Evolutionary conservation across 2,329 filamentous ascomycete genomes (phyloP).

Genomic region (Cladosporium austrohemisphaericum): DNA sequence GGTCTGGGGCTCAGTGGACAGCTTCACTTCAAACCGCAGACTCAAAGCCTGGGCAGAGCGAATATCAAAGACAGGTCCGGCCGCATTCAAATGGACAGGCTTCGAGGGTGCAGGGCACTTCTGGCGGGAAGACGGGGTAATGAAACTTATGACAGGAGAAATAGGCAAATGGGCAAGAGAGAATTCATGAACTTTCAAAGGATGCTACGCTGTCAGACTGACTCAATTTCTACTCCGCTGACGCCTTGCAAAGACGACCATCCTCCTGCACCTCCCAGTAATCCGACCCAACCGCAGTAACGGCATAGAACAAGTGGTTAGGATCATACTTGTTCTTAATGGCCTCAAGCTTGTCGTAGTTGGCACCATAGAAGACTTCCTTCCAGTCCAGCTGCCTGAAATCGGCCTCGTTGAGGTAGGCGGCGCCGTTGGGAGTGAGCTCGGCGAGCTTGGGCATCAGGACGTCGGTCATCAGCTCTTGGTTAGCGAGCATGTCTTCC

Average conservation of each 20-base stretch:
- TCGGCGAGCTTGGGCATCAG: constrained; percentile 38
- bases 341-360: constrained; percentile 35
- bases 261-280: constrained; percentile 35
- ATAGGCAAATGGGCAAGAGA: neutral
- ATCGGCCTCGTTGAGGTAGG: constrained; percentile 35
- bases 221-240: too few species aligned
- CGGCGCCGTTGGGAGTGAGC: constrained; percentile 37
- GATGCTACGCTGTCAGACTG: too few species aligned
- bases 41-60: constrained; percentile 63
- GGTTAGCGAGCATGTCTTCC: constrained; percentile 35
- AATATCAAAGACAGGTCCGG: constrained; percentile 38
- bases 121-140: constrained; percentile 42
- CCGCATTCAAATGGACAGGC: constrained; percentile 41
- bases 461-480: constrained; percentile 39
- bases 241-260: constrained; percentile 9
- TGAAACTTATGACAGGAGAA: constrained; percentile 22
- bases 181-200: neutral
- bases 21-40: constrained; percentile 65
- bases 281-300: constrained; percentile 39
- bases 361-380: constrained; percentile 41
- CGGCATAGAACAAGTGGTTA: constrained; percentile 38
- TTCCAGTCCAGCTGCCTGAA: constrained; percentile 41
- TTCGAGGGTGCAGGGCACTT: constrained; percentile 51
- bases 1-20: constrained; percentile 71
- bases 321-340: constrained; percentile 45